Conservation (phyloP, 768 basidiomycete species). For the Xerocomellus intermedius region DNA sequence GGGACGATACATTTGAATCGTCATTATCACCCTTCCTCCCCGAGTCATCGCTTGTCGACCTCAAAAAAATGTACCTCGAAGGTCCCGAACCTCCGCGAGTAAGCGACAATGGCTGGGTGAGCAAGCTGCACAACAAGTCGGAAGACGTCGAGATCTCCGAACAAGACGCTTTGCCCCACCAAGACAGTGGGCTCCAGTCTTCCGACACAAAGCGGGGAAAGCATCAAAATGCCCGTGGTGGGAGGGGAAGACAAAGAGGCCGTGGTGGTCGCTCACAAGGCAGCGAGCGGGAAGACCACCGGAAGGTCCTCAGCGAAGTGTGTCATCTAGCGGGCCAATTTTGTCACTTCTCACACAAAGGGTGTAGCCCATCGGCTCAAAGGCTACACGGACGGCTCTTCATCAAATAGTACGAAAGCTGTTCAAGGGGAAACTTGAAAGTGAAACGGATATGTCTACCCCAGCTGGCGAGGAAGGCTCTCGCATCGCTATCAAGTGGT, state of each 20-base stretch:
- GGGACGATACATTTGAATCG: conserved; percentile 61
- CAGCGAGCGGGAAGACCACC: conserved; percentile 55
- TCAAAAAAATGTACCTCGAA: conserved; percentile 77
- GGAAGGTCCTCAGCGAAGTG: conserved; percentile 82
- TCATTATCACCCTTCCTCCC: conserved; percentile 65
- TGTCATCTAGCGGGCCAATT: conserved; percentile 33
- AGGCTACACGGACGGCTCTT: conserved; percentile 75
- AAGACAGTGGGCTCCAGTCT: conserved; percentile 21
- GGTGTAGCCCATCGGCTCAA: conserved; percentile 75
- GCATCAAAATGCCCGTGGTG: conserved; percentile 40
- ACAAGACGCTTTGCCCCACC: conserved; percentile 5
- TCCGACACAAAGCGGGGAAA: conserved; percentile 36
- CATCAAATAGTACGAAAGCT: conserved; percentile 79
- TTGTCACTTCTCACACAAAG: conserved; percentile 12
- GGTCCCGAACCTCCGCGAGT: conserved; percentile 75
- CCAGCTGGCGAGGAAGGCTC: conserved; percentile 63
- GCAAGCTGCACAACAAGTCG: conserved; percentile 39
- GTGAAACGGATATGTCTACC: conserved; percentile 62
- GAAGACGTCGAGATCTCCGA: conserved; percentile 22
- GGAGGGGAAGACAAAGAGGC: conserved; percentile 45
- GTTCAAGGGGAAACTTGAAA: conserved; percentile 83
- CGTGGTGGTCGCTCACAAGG: conserved; percentile 41
- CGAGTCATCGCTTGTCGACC: conserved; percentile 50
- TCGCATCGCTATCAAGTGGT: conserved; percentile 80
- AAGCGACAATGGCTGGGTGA: conserved; percentile 75